Evolutionary conservation across 768 basidiomycete genomes (phyloP).

Genomic region (Leccinum uliginosum): DNA sequence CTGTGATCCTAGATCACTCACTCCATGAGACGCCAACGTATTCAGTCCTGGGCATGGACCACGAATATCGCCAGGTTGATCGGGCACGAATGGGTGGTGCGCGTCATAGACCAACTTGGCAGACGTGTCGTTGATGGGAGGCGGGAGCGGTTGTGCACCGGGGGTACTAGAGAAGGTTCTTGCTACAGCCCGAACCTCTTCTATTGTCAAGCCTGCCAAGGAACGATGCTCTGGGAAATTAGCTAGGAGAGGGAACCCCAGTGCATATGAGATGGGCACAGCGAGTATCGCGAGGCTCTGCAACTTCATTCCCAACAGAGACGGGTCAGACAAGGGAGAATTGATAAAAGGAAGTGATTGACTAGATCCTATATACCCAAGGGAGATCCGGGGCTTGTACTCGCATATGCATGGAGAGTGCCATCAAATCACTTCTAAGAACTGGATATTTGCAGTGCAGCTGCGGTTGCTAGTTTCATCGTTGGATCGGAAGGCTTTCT

Average conservation of each 20-base stretch:
- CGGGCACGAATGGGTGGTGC: conserved; percentile 13
- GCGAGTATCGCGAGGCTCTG: conserved; percentile 4
- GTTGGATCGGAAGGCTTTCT: too few relatives aligned
- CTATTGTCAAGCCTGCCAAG: conserved; percentile 15
- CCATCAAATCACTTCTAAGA: too few relatives aligned
- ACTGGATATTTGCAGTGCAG: not conserved
- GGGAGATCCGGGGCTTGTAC: not conserved
- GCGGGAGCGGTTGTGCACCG: conserved; percentile 21
- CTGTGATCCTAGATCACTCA: conserved; percentile 5
- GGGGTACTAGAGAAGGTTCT: conserved; percentile 16
- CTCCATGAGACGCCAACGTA: conserved; percentile 26
- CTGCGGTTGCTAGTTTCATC: not conserved
- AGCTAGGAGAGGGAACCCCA: conserved; percentile 13
- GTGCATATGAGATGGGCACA: conserved; percentile 3
- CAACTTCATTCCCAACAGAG: not conserved
- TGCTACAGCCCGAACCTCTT: conserved; percentile 13
- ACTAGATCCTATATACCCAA: conserved; percentile 1
- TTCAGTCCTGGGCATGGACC: conserved; percentile 26
- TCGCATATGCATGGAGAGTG: not conserved
- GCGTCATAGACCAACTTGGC: conserved; percentile 20
- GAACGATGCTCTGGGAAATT: conserved; percentile 21
- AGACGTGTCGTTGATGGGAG: conserved; percentile 21
- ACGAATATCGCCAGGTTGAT: conserved; percentile 20
- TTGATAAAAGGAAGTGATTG: not conserved
- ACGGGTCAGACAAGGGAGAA: not conserved